Conservation (phyloP, 331 rosid genomes). For the Arachis monticola region DNA sequence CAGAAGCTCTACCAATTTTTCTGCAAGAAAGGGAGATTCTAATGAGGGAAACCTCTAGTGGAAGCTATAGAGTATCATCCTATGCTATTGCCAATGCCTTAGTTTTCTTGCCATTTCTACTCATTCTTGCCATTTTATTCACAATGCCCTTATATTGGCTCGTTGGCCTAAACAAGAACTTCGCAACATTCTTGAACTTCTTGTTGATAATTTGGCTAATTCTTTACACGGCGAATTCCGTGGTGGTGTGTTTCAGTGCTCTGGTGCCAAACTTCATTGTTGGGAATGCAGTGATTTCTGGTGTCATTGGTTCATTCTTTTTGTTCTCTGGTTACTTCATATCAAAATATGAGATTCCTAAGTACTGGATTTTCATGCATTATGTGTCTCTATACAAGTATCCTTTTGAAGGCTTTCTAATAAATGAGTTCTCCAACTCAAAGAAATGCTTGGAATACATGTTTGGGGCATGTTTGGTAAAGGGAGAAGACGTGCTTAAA, state of each 20-base stretch:
- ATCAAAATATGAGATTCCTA: conserved; percentile 63
- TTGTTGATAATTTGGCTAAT: conserved; percentile 72
- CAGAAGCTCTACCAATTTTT: conserved; percentile 78
- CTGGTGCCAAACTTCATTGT: conserved; percentile 79
- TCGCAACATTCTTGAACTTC: conserved; percentile 65
- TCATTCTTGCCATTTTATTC: conserved; percentile 69
- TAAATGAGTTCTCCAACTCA: conserved; percentile 70
- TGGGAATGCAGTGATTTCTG: conserved; percentile 74
- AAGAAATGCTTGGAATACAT: conserved; percentile 69
- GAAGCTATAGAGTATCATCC: conserved; percentile 79
- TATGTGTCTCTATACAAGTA: conserved; percentile 72
- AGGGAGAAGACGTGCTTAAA: conserved; percentile 56
- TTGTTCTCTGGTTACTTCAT: conserved; percentile 83
- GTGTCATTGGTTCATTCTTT: conserved; percentile 82
- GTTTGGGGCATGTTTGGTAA: conserved; percentile 67
- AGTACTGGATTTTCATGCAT: conserved; percentile 87
- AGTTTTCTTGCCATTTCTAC: conserved; percentile 79
- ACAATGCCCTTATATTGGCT: conserved; percentile 74
- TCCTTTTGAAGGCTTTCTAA: conserved; percentile 82
- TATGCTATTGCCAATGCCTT: conserved; percentile 76
- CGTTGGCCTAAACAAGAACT: conserved; percentile 63
- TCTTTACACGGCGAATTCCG: conserved; percentile 73
- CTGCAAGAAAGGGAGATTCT: conserved; percentile 81
- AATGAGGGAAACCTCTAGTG: conserved; percentile 75
- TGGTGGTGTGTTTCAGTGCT: conserved; percentile 84